Percentiles rank a stretch among this genome's conserved stretches.
Conservation (phyloP, 352 stramenopile genomes). For the Phytophthora foliorum region DNA sequence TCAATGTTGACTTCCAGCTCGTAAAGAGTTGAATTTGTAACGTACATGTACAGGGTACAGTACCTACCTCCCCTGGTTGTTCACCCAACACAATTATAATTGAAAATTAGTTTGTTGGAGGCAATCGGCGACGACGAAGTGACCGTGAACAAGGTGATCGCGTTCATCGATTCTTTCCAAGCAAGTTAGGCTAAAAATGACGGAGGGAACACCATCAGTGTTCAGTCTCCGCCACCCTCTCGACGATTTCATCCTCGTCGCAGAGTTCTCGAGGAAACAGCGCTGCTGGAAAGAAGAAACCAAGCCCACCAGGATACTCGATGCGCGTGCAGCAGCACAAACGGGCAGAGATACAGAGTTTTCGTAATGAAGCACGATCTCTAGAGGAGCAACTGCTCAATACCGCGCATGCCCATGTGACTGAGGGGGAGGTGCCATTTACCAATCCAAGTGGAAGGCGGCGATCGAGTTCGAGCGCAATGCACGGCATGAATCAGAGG, state of each 20-base stretch:
- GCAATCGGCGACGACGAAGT: constrained; percentile 4
- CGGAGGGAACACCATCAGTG: too few species aligned
- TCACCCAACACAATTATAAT: background rate
- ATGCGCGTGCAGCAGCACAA: constrained; percentile 29
- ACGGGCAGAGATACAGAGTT: constrained; percentile 28
- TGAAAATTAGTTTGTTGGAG: constrained; percentile 24
- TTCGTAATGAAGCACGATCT: constrained; percentile 24
- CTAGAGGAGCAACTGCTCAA: constrained; percentile 16
- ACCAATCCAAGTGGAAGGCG: constrained; percentile 20
- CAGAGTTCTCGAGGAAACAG: background rate
- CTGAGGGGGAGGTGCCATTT: background rate
- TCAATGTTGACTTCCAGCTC: too few species aligned
- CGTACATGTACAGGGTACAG: too few species aligned
- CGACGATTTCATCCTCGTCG: background rate
- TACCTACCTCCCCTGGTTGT: background rate
- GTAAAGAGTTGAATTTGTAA: too few species aligned
- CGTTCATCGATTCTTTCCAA: constrained; percentile 28
- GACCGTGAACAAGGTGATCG: constrained; percentile 14
- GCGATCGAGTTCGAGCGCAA: constrained; percentile 10
- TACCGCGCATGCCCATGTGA: too few species aligned
- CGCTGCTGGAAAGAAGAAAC: constrained; percentile 1
- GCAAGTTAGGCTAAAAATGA: background rate
- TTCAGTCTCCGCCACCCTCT: too few species aligned
- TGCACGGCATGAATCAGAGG: constrained; percentile 24
- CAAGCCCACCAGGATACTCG: constrained; percentile 26